These are phyloP conservation scores for Aspergillus hiratsukae DNA, from an alignment of 2,329 filamentous ascomycete genomes.

Conservation along the genomic window DNA sequence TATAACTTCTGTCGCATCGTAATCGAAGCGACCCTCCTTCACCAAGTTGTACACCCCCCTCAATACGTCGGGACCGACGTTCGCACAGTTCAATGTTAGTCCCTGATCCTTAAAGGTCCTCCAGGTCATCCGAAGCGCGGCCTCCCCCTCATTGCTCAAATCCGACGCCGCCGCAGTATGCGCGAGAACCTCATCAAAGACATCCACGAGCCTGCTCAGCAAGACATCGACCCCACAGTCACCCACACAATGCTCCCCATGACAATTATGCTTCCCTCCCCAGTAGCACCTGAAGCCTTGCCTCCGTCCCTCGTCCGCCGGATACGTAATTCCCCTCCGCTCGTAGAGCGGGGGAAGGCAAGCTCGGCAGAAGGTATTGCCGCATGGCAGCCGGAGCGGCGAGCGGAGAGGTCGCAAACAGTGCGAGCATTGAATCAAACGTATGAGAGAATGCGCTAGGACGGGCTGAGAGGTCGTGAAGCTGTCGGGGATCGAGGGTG, in stretches of 20 bases:
- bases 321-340: conserved; percentile 72
- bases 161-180: background rate
- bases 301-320: conserved; percentile 60
- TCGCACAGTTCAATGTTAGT: conserved; percentile 44
- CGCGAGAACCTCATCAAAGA: conserved; percentile 43
- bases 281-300: conserved; percentile 71
- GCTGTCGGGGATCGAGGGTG: background rate
- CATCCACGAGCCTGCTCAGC: conserved; percentile 64
- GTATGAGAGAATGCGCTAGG: conserved; percentile 57
- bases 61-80: conserved; percentile 33
- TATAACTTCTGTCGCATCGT: conserved; percentile 50
- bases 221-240: conserved; percentile 77
- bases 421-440: conserved; percentile 69
- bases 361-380: conserved; percentile 67
- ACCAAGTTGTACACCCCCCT: conserved; percentile 64
- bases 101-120: conserved; percentile 32
- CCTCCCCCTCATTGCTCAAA: conserved; percentile 13
- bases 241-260: conserved; percentile 65
- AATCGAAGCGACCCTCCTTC: conserved; percentile 55
- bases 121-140: conserved; percentile 23
- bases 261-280: conserved; percentile 47
- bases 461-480: background rate
- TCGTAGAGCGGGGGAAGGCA: conserved; percentile 67
- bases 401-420: conserved; percentile 65
- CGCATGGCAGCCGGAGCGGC: conserved; percentile 76